A percentile compares a stretch with the other conserved stretches of the same genome.
These are phyloP conservation scores for Ulvella scutata DNA, from an alignment of 139 green algal genomes.

Conservation along the genomic window DNA sequence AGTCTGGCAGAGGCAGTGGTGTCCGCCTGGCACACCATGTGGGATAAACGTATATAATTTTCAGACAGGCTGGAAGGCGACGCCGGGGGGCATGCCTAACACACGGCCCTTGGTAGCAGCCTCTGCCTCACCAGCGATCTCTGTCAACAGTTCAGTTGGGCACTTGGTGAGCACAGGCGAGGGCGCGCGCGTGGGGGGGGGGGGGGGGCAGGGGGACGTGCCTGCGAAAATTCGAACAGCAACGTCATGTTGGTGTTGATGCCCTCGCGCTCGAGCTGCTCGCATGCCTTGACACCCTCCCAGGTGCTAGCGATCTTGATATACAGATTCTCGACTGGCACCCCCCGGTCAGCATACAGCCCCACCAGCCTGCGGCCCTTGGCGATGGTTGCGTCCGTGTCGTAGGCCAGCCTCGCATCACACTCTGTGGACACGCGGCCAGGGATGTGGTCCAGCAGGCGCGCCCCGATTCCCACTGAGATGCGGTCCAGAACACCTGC, in stretches of 20 bases:
- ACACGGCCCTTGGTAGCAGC: no score
- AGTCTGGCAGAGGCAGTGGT: no score
- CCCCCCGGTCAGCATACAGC: conserved; percentile 38
- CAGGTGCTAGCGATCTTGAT: conserved; percentile 76
- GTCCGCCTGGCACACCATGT: no score
- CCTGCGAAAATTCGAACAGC: conserved; percentile 78
- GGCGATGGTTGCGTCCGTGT: conserved; percentile 45
- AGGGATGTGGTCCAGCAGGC: conserved; percentile 63
- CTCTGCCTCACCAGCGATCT: no score
- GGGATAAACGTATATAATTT: no score
- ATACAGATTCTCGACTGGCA: conserved; percentile 34
- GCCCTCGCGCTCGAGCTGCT: conserved; percentile 59
- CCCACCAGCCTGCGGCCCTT: conserved; percentile 59
- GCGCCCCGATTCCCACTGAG: conserved; percentile 47
- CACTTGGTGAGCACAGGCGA: background rate
- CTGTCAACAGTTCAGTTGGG: background rate
- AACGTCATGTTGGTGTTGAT: conserved; percentile 86
- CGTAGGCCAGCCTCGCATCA: conserved; percentile 31
- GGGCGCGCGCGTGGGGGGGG: background rate
- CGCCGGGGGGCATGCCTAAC: no score
- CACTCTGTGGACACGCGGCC: conserved; percentile 66
- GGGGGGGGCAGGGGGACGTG: conserved; percentile 2
- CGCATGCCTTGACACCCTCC: conserved; percentile 71
- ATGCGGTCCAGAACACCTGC: conserved; percentile 60
- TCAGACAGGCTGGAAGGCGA: no score